Conservation (phyloP, 805 yeast genomes). For the Cyberlindnera mississippiensis region DNA sequence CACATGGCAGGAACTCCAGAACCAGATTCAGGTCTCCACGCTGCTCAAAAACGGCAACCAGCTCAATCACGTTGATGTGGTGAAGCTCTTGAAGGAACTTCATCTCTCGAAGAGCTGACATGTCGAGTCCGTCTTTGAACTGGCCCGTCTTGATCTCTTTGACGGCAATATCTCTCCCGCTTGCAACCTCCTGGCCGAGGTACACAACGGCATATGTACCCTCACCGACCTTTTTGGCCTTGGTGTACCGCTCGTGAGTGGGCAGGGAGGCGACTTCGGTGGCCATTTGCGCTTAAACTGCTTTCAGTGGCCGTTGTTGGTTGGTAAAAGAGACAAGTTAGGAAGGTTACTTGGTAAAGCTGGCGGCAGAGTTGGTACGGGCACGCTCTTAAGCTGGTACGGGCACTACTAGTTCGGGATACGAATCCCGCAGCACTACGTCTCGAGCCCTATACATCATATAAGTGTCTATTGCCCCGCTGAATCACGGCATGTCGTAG, state of each 20-base stretch:
- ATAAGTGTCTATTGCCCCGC: too few relatives aligned
- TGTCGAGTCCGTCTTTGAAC: slow-evolving; percentile 94
- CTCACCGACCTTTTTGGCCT: slow-evolving; percentile 90
- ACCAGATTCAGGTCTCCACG: slow-evolving; percentile 70
- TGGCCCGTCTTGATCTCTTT: slow-evolving; percentile 93
- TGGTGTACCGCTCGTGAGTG: slow-evolving; percentile 4
- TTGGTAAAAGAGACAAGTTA: too few relatives aligned
- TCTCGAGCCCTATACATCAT: too few relatives aligned
- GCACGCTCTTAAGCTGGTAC: too few relatives aligned
- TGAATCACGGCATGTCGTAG: slow-evolving; percentile 14
- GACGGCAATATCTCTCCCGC: slow-evolving; percentile 70
- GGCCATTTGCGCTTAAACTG: too few relatives aligned
- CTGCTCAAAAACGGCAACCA: slow-evolving; percentile 80
- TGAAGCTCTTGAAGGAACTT: slow-evolving; percentile 80
- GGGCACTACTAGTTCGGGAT: too few relatives aligned
- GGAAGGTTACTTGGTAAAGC: not conserved
- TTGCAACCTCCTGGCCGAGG: slow-evolving; percentile 62
- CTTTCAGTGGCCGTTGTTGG: too few relatives aligned
- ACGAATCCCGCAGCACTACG: too few relatives aligned
- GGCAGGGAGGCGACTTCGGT: not conserved
- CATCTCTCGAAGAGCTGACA: slow-evolving; percentile 95
- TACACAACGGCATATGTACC: slow-evolving; percentile 98
- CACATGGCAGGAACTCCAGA: slow-evolving; percentile 90
- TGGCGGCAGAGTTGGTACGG: not conserved
- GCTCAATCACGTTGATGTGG: slow-evolving; percentile 78